Evolutionary conservation across 345 rosid species (phyloP), one percentile per base, ranked within the genome.

Genomic region (Hypericum perforatum): DNA sequence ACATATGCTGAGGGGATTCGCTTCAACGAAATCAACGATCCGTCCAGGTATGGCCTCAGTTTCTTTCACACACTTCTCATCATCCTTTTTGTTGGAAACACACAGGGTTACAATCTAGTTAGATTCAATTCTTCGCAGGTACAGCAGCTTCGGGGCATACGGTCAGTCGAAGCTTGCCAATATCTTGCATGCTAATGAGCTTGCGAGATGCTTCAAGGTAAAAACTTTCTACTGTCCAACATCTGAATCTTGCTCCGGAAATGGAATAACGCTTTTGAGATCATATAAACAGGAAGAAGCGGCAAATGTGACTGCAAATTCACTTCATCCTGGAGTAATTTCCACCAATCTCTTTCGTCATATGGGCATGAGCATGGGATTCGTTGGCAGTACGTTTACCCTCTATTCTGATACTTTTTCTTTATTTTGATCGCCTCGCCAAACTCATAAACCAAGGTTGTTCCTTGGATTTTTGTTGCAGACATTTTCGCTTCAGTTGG

Each of bases 11-110:
- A 74, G 70, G 84, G 83, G 41, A 65, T 77, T 46, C 73, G 70
- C 12, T 74, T 80, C 22, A 75, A 79, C 53, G 74, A 69, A 62
- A 71, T 75, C 63, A 82, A 77, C 10, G 68, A 70, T 43, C 58
- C 61, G 63, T 57, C 79, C 53, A 74, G 72, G 86, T 80, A 60
- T 43, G 46, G 9, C 46, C 46, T 5, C 12, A 14, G 6, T 9
- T 43, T 43, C 11, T 14, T 4, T 43, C 11, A 5, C 9, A 43
- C 9, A 10, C 6, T 43, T 9, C 9, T 6, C 13, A 43, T 41
- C 7, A 7, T 11, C 7, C 43, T 41, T 41, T 41, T 41, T 41
- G 9, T 41, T 7, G 0, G 9, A 7, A 41, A 41, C 7, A 7
- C 11, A 7, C 11, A 11, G 7, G 43, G 43, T 7, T 41, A 7